Evolutionary conservation across 2,329 filamentous ascomycete genomes (phyloP).

Genomic region (Colletotrichum tabaci): DNA sequence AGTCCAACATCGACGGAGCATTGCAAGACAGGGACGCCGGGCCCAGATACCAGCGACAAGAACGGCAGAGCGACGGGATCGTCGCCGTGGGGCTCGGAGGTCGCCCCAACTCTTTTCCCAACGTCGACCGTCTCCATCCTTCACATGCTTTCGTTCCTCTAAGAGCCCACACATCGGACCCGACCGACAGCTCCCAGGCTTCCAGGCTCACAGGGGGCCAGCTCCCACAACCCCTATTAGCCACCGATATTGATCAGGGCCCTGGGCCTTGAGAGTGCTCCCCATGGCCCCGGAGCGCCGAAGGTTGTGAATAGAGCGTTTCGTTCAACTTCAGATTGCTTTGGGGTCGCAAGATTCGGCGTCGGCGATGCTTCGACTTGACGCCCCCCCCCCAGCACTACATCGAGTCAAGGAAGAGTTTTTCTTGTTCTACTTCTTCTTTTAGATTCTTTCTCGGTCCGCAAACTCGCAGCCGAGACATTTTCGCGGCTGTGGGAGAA

Average conservation of each 20-base stretch:
- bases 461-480: not conserved
- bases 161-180: conserved; percentile 18
- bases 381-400: not conserved
- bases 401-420: conserved; percentile 13
- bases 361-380: conserved; percentile 25
- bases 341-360: conserved; percentile 4
- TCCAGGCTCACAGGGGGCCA: no score
- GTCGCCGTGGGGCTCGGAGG: conserved; percentile 30
- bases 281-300: conserved; percentile 12
- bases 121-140: conserved; percentile 31
- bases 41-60: not conserved
- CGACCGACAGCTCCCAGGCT: conserved; percentile 16
- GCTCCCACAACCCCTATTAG: conserved; percentile 2
- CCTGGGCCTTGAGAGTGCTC: conserved; percentile 1
- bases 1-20: conserved; percentile 8
- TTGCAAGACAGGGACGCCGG: conserved; percentile 18
- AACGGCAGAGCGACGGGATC: conserved; percentile 32
- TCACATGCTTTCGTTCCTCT: conserved; percentile 25
- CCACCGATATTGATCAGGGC: conserved; percentile 11
- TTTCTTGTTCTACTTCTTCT: not conserved
- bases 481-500: conserved; percentile 1
- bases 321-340: not conserved
- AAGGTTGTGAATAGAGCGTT: conserved; percentile 3
- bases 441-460: not conserved
- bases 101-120: conserved; percentile 12